Evolutionary conservation across 2,329 filamentous ascomycete genomes (phyloP), one percentile per base, ranked within the genome.

Genomic region (Fusarium sp.): DNA sequence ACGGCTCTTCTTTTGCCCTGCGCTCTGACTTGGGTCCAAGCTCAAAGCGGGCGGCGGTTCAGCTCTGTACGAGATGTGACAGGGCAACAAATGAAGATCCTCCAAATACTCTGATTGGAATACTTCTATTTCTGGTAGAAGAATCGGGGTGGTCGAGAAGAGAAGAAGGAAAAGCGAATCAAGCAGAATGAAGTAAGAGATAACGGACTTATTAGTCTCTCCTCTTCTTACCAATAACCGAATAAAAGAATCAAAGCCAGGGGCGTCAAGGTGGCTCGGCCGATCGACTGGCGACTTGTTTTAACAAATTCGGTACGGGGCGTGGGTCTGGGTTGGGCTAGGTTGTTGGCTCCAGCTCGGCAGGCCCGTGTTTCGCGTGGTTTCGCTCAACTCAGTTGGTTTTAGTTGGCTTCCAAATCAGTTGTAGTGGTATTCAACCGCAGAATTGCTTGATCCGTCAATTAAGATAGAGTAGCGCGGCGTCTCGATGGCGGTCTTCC

Each of bases 341-440:
- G 45, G 56, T 47, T 61, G 59, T 70, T 71, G 64, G 68, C 54
- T 62, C 58, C 46, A 61, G 58, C 56, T 71, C 67, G 70, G 70
- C 65, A 71, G 65, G 70, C 62, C 70, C 70, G 70, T 55, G 70
- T 73, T 72, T 72, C 65, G 65, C 60, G 60, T 68, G 58, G 65
- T 65, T 68, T 72, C 56, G 68, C 57, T 60, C 65, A 68, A 66
- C 55, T 56, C 49, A 61, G 65, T 68, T 68, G 54, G 55, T 48
- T 63, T 57, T 63, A 64, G 61, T 64, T 58, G 61, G 52, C 46
- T 65, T 43, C 58, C 46, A 41, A 60, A 40, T 56, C 60, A 51
- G 54, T 58, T 57, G 19, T 47, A 43, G 39, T 44, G 44, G 51
- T 20, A 51, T 40, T 33, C 45, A 30, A 51, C 47, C 60, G 54